Conservation (phyloP, 2,329 filamentous ascomycete species). For the Coniochaeta prunicola region DNA sequence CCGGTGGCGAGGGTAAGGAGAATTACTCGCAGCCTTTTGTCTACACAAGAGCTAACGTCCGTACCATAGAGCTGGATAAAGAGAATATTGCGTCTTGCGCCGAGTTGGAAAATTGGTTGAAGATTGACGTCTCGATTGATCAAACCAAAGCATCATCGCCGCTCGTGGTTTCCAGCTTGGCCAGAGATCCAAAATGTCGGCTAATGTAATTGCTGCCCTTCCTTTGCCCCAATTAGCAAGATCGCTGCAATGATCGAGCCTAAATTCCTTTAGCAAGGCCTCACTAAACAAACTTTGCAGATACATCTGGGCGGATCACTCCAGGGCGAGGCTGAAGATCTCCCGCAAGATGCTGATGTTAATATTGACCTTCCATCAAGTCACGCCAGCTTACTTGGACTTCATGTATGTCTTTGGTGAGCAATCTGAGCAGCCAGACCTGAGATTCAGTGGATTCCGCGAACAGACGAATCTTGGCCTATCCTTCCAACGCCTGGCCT, state of each 20-base stretch:
- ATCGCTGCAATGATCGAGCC: not conserved
- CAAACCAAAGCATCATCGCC: not conserved
- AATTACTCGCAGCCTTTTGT: too few relatives aligned
- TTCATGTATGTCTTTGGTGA: constrained; percentile 29
- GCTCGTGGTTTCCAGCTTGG: not conserved
- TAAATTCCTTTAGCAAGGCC: not conserved
- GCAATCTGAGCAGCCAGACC: constrained; percentile 19
- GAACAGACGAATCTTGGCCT: constrained; percentile 18
- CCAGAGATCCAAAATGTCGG: not conserved
- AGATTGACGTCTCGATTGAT: not conserved
- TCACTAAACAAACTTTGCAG: not conserved
- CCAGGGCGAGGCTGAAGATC: constrained; percentile 4
- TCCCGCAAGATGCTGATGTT: constrained; percentile 5
- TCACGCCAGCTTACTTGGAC: constrained; percentile 31
- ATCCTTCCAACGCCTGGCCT: constrained; percentile 5
- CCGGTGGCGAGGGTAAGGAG: not conserved
- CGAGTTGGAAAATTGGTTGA: not conserved
- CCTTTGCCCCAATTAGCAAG: not conserved
- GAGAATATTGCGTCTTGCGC: not conserved
- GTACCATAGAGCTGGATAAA: not conserved
- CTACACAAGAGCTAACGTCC: not conserved
- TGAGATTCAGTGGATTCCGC: constrained; percentile 27
- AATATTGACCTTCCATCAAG: constrained; percentile 26
- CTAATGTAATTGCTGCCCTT: not conserved
- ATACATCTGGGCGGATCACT: constrained; percentile 5